phyloP scores from a whole-genome alignment of 192 early-diverging fungal genomes.

The Pecoramyces ruminantium region DNA sequence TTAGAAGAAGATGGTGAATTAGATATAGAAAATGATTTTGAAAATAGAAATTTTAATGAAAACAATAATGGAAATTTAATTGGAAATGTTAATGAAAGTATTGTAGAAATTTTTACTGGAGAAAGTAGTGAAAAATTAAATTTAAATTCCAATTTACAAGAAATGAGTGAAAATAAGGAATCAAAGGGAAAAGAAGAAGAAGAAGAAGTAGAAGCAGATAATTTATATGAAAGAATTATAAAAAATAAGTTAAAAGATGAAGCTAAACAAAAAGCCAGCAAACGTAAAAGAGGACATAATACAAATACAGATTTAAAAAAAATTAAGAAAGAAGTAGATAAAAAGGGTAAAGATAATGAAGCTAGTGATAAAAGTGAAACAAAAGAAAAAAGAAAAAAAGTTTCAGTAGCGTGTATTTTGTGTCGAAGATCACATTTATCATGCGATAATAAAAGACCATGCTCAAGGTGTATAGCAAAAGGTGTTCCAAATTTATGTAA shows the following conservation, averaged over 20 bases:
- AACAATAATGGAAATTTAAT: too few relatives aligned
- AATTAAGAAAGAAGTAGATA: neutral
- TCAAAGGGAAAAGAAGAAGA: neutral
- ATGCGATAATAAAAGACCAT: neutral
- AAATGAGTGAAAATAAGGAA: neutral
- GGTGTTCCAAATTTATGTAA: neutral
- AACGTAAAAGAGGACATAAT: neutral
- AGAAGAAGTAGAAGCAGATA: neutral
- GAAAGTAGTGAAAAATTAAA: too few relatives aligned
- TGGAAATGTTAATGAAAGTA: too few relatives aligned
- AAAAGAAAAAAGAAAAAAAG: neutral
- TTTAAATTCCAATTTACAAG: neutral
- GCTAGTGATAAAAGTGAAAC: neutral
- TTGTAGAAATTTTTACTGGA: too few relatives aligned
- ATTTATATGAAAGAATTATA: neutral
- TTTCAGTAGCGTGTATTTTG: neutral
- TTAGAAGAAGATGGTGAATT: too few relatives aligned
- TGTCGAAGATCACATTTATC: neutral
- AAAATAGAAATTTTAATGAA: too few relatives aligned
- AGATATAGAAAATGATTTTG: too few relatives aligned
- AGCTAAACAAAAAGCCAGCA: neutral
- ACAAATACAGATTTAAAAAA: neutral
- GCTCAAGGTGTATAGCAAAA: neutral
- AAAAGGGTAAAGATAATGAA: neutral
- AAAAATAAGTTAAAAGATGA: neutral